Conservation (phyloP, 2,329 filamentous ascomycete genomes). For the Phaeomoniella chlamydospora region DNA sequence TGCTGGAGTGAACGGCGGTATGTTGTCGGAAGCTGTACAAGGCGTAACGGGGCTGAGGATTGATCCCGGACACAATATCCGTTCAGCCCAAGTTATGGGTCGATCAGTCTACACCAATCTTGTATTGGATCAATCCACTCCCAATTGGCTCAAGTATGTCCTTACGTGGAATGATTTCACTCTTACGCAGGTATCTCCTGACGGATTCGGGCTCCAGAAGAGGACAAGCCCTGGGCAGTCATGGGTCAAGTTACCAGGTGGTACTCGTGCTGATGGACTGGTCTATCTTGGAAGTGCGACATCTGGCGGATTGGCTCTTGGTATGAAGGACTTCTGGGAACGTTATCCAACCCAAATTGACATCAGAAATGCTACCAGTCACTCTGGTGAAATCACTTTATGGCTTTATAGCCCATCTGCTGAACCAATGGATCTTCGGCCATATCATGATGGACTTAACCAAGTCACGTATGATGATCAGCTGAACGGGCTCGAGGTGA, state of each 20-base stretch:
- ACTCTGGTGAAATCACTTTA: constrained; percentile 38
- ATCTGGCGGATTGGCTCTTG: constrained; percentile 43
- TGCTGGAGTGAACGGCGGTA: constrained; percentile 38
- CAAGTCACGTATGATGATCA: constrained; percentile 42
- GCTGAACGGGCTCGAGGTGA: constrained; percentile 46
- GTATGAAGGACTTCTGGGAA: constrained; percentile 49
- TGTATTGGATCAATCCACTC: constrained; percentile 7
- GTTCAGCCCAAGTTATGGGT: constrained; percentile 28
- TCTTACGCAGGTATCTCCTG: constrained; percentile 41
- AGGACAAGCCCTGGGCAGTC: constrained; percentile 41
- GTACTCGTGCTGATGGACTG: constrained; percentile 39
- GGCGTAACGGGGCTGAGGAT: constrained; percentile 43
- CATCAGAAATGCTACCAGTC: constrained; percentile 33
- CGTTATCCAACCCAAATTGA: constrained; percentile 45
- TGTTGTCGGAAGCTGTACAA: constrained; percentile 44
- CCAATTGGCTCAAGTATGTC: constrained; percentile 39
- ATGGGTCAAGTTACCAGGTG: constrained; percentile 45
- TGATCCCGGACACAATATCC: constrained; percentile 37
- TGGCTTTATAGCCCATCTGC: constrained; percentile 48
- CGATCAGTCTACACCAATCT: neutral
- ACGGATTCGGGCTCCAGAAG: constrained; percentile 48
- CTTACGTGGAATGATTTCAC: constrained; percentile 45
- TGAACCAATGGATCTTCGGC: constrained; percentile 39
- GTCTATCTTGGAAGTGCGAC: constrained; percentile 45
- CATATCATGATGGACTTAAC: constrained; percentile 44